These are phyloP conservation scores for Cladophialophora exuberans DNA, from an alignment of 2,329 filamentous ascomycete genomes.

Conservation along the genomic window DNA sequence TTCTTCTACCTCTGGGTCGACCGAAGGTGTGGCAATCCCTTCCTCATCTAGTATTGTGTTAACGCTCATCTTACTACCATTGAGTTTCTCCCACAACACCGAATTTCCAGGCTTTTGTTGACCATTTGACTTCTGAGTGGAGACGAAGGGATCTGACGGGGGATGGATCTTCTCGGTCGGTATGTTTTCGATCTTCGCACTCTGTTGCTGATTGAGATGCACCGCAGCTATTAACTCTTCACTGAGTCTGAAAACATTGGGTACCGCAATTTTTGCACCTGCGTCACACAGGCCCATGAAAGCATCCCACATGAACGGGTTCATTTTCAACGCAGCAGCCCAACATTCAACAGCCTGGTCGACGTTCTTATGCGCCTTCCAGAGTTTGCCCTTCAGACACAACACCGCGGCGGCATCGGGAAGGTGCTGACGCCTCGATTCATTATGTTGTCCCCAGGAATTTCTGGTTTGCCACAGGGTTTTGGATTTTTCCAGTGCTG, in stretches of 20 bases:
- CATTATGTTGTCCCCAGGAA: slow-evolving; percentile 79
- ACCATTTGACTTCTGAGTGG: slow-evolving; percentile 40
- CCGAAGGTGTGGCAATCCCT: slow-evolving; percentile 25
- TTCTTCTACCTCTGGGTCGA: slow-evolving; percentile 26
- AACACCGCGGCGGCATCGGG: slow-evolving; percentile 85
- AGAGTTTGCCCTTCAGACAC: slow-evolving; percentile 84
- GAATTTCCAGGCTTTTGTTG: slow-evolving; percentile 44
- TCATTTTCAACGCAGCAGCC: slow-evolving; percentile 83
- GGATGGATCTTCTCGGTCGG: slow-evolving; percentile 42
- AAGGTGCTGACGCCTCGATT: slow-evolving; percentile 71
- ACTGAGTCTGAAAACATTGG: slow-evolving; percentile 82
- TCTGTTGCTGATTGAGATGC: slow-evolving; percentile 27
- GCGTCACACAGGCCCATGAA: slow-evolving; percentile 86
- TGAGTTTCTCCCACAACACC: slow-evolving; percentile 53
- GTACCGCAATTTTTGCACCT: slow-evolving; percentile 70
- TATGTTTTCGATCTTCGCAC: slow-evolving; percentile 36
- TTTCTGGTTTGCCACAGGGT: slow-evolving; percentile 75
- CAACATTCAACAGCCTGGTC: slow-evolving; percentile 85
- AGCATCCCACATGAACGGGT: slow-evolving; percentile 98
- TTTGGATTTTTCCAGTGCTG: slow-evolving; percentile 80
- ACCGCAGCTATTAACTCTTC: slow-evolving; percentile 62
- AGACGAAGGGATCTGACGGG: slow-evolving; percentile 49
- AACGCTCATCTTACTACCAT: slow-evolving; percentile 49
- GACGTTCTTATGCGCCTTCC: slow-evolving; percentile 76
- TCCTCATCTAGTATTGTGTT: slow-evolving; percentile 32